Evolutionary conservation across 225 moss, liverwort and hornwort genomes (phyloP).

Genomic region (Straminergon stramineum): DNA sequence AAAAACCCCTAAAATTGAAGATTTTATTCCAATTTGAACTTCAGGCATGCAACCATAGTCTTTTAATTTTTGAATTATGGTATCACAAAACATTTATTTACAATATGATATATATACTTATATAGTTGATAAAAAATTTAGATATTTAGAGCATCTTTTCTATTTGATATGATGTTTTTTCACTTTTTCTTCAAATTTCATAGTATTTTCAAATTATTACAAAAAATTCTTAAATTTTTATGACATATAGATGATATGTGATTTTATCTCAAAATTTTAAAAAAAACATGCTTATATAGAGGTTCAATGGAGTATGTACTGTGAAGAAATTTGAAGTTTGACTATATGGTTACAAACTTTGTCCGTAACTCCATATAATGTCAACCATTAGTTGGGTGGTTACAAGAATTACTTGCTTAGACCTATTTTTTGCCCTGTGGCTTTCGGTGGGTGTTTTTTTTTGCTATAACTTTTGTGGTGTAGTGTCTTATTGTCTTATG

Average conservation of each 20-base stretch:
- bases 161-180: neutral
- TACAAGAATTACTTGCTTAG: no score
- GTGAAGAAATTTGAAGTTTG: neutral
- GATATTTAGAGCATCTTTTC: neutral
- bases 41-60: fast-evolving
- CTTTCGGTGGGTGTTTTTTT: no score
- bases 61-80: neutral
- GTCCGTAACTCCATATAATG: neutral
- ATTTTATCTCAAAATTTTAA: neutral
- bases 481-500: no score
- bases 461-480: no score
- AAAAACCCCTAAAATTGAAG: neutral
- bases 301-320: neutral
- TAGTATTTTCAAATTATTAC: neutral
- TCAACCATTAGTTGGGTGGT: no score
- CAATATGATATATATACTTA: neutral
- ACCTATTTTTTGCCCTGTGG: no score
- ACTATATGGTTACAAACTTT: neutral
- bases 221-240: neutral
- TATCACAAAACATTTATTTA: neutral
- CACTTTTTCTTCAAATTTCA: neutral
- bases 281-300: neutral
- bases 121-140: neutral
- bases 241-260: neutral
- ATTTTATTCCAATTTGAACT: neutral